Evolutionary conservation across 2,329 filamentous ascomycete species (phyloP).

Genomic region (Calonectria pauciramosa): DNA sequence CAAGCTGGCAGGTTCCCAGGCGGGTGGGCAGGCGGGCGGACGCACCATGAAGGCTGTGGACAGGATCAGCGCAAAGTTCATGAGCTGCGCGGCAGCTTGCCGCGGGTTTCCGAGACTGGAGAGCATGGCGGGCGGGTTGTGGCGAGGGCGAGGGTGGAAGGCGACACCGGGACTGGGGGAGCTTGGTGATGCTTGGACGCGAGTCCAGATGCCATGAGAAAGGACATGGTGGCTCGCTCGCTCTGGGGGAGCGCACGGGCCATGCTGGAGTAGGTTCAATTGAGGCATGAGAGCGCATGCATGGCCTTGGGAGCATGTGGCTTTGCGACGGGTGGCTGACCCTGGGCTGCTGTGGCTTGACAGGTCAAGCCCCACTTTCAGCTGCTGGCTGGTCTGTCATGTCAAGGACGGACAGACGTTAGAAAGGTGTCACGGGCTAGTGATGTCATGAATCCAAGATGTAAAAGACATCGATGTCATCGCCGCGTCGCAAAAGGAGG

Average conservation of each 20-base stretch:
- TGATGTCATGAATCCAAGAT: slow-evolving; percentile 45
- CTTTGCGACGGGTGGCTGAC: neutral
- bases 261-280: slow-evolving; percentile 22
- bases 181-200: slow-evolving; percentile 22
- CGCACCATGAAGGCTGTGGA: slow-evolving; percentile 90
- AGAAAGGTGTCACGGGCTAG: slow-evolving; percentile 8
- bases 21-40: neutral
- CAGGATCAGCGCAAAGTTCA: slow-evolving; percentile 92
- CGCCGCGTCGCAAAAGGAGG: slow-evolving; percentile 28
- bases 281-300: slow-evolving; percentile 15
- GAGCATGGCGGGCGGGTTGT: slow-evolving; percentile 66
- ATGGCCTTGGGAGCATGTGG: neutral
- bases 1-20: neutral
- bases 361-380: neutral
- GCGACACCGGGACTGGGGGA: neutral
- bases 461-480: slow-evolving; percentile 46
- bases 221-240: slow-evolving; percentile 48
- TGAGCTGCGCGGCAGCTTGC: slow-evolving; percentile 83
- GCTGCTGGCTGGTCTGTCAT: slow-evolving; percentile 20
- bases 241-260: slow-evolving; percentile 30
- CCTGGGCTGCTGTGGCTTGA: neutral
- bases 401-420: neutral
- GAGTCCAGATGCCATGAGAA: slow-evolving; percentile 30
- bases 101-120: slow-evolving; percentile 80
- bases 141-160: neutral